Evolutionary conservation across 768 basidiomycete species (phyloP).

Genomic region (Termitomyces eurrhizus): DNA sequence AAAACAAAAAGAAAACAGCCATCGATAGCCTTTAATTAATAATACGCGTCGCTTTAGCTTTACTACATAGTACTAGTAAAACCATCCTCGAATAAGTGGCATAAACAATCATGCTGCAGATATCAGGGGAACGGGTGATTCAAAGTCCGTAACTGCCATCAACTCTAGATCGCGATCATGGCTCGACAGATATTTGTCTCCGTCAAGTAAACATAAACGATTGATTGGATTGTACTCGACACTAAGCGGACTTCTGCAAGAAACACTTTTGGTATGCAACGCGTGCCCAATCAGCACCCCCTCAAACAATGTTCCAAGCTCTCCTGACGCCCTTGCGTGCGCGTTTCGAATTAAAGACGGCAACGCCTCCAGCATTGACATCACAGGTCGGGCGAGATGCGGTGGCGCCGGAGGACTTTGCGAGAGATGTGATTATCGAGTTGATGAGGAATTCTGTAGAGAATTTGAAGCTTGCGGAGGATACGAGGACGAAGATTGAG

Average conservation of each 20-base stretch:
- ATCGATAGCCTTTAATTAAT: not conserved
- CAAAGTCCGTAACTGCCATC: not conserved
- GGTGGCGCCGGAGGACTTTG: constrained; percentile 64
- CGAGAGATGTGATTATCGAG: constrained; percentile 66
- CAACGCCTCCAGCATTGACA: constrained; percentile 14
- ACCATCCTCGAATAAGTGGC: not conserved
- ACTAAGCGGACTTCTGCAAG: constrained; percentile 10
- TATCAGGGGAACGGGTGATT: not conserved
- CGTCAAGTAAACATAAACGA: constrained; percentile 10
- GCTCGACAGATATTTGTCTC: constrained; percentile 6
- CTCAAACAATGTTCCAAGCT: constrained; percentile 47
- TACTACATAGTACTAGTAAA: too few species aligned
- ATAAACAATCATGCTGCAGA: too few species aligned
- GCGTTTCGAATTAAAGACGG: constrained; percentile 40
- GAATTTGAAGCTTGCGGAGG: constrained; percentile 57
- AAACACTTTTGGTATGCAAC: constrained; percentile 10
- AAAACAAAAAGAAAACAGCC: too few species aligned
- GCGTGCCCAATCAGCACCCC: not conserved
- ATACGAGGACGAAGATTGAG: constrained; percentile 43
- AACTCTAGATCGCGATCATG: constrained; percentile 10
- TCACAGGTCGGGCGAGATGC: constrained; percentile 35
- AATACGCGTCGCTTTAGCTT: not conserved
- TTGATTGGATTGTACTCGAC: constrained; percentile 1
- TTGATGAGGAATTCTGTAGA: constrained; percentile 70
- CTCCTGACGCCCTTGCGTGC: constrained; percentile 57